Percentiles rank a stretch among this genome's conserved stretches.
Evolutionary conservation across 768 basidiomycete species (phyloP).

Genomic region (Termitomyces sp.): DNA sequence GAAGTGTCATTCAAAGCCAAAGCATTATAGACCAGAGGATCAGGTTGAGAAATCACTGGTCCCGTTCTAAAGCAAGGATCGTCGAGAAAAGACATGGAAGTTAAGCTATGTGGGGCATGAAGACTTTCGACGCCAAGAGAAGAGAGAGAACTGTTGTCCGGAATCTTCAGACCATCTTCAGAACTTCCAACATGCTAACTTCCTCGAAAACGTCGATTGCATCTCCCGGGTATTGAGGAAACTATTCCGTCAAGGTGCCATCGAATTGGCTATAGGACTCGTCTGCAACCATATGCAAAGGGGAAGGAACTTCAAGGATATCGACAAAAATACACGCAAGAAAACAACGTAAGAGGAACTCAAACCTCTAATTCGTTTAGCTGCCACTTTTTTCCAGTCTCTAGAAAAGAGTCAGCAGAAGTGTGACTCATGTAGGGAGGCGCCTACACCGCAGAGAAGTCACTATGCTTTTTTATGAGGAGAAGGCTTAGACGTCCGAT

Average conservation of each 20-base stretch:
- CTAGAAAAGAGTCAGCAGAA: slow-evolving; percentile 18
- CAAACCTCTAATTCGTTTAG: slow-evolving; percentile 24
- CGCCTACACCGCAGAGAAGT: slow-evolving; percentile 44
- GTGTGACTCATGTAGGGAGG: neutral
- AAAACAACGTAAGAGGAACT: neutral
- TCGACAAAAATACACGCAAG: neutral
- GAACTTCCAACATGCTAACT: neutral
- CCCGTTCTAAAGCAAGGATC: neutral
- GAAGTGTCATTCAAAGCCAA: slow-evolving; percentile 7
- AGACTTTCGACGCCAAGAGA: neutral
- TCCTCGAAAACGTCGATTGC: slow-evolving; percentile 1
- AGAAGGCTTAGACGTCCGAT: slow-evolving; percentile 34
- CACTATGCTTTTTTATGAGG: slow-evolving; percentile 39
- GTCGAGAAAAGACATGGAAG: slow-evolving; percentile 11
- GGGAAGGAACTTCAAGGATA: slow-evolving; percentile 1
- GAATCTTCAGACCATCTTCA: neutral
- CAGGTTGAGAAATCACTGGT: slow-evolving; percentile 4
- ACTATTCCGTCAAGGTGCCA: neutral
- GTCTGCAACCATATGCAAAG: neutral
- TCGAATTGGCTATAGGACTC: neutral
- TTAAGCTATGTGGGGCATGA: slow-evolving; percentile 6
- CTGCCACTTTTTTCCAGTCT: slow-evolving; percentile 33
- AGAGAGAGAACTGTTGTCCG: neutral
- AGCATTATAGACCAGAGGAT: slow-evolving; percentile 7
- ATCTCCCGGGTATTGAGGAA: neutral